Conservation (phyloP, 2,329 filamentous ascomycete genomes). For the Curvularia spicifera region DNA sequence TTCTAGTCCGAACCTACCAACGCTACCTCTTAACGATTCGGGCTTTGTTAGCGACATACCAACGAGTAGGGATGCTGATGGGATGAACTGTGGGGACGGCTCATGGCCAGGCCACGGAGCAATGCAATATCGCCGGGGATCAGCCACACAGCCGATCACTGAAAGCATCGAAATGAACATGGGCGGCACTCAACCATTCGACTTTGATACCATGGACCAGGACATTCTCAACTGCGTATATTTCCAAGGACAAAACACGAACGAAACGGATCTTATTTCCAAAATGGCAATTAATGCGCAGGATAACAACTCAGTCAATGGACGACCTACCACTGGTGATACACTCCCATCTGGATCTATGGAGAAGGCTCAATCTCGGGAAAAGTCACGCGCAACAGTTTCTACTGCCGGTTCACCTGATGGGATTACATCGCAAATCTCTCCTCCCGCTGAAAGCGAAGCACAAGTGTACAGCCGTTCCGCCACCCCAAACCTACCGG, state of each 20-base stretch:
- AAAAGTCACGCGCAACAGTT: constrained; percentile 10
- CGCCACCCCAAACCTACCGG: constrained; percentile 31
- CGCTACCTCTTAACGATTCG: constrained; percentile 69
- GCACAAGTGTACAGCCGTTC: constrained; percentile 31
- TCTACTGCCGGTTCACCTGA: constrained; percentile 32
- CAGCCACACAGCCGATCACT: constrained; percentile 25
- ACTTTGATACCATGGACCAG: constrained; percentile 17
- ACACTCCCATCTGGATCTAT: constrained; percentile 7
- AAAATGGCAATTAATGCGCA: constrained; percentile 10
- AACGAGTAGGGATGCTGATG: constrained; percentile 69
- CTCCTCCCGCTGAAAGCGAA: constrained; percentile 29
- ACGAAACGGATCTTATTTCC: constrained; percentile 6
- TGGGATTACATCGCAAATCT: constrained; percentile 23
- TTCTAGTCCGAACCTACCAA: constrained; percentile 76
- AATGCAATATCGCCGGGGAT: constrained; percentile 22
- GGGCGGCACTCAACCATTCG: constrained; percentile 9
- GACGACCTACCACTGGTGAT: constrained; percentile 7
- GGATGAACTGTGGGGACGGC: constrained; percentile 54
- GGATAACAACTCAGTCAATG: neutral
- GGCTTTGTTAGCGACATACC: constrained; percentile 84
- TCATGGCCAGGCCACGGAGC: constrained; percentile 29
- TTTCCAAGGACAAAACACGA: constrained; percentile 10
- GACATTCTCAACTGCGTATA: constrained; percentile 13
- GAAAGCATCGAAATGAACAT: constrained; percentile 32
- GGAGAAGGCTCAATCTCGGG: constrained; percentile 8